Evolutionary conservation across 129 eudicot genomes (phyloP), one percentile per base, ranked within the genome.

Genomic region (Tagetes patula): DNA sequence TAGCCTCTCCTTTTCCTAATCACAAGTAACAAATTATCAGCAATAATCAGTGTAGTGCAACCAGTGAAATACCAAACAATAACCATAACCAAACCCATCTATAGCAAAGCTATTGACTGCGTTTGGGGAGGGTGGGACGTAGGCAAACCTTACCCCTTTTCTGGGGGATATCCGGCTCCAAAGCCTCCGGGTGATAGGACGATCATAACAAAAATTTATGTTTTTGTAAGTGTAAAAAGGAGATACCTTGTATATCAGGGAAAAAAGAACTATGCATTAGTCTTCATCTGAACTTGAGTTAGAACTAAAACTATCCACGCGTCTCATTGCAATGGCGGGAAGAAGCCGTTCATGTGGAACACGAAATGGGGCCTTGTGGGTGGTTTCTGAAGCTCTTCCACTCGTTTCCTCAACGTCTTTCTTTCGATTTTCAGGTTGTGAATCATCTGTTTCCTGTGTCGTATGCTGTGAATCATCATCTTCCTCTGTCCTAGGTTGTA

Each of bases 261-360:
- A 45, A 27, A 75, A 6, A 39, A 32, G 5, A 63, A 32, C 67
- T 71, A 34, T 64, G 77, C 58, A 52, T 70, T 70, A 61, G 38
- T 78, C 77, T 0, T 71, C 67, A 7, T 71, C 82, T 78, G 73
- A 78, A 71, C 48, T 52, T 63, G 77, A 78, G 65, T 46, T 43
- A n/a, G 98, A 93, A 76, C 96, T 84, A 61, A 87, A 87, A 60
- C 75, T 78, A 70, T 93, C 87, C 68, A 78, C 54, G 52, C 98
- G 95, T 64, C 92, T 82, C 59, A 81, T 82, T 40, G 81, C 71
- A 39, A 87, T 91, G 12, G 89, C 89, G 12, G 95, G 91, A 54
- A 88, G 60, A 32, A 90, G 78, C 54, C 67, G 65, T 74, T 79
- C 83, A 32, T 84, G 65, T 52, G 85, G 82, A 79, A 82, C 90